Percentiles rank a stretch among this genome's conserved stretches.
Evolutionary conservation across 257 asterid genomes (phyloP).

Genomic region (Ophiorrhiza pumila): DNA sequence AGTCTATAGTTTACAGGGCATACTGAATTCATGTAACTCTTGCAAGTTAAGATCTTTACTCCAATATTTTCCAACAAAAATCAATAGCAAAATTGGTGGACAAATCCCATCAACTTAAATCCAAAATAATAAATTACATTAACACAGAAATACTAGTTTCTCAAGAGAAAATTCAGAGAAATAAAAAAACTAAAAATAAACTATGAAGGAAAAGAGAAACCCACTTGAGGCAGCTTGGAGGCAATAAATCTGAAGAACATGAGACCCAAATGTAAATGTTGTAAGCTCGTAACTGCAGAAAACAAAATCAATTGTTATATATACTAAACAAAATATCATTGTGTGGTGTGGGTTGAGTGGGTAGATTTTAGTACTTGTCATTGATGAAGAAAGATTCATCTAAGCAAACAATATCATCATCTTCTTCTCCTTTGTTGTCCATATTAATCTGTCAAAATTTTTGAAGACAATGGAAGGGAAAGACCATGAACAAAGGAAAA

Average conservation of each 20-base stretch:
- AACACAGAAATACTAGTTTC: neutral
- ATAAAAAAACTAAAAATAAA: neutral
- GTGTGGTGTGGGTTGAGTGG: neutral
- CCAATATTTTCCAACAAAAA: neutral
- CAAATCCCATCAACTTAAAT: neutral
- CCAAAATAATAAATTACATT: neutral
- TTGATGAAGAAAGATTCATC: slow-evolving; percentile 81
- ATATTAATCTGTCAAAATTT: neutral
- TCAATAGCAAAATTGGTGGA: neutral
- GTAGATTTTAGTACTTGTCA: slow-evolving; percentile 42
- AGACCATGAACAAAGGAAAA: neutral
- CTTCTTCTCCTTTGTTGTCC: slow-evolving; percentile 40
- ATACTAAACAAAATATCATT: neutral
- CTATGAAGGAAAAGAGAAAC: slow-evolving; percentile 18
- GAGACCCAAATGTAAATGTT: slow-evolving; percentile 66
- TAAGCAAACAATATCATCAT: slow-evolving; percentile 65
- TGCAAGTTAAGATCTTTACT: neutral
- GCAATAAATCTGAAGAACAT: slow-evolving; percentile 69
- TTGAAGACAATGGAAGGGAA: neutral
- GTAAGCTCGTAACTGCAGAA: slow-evolving; percentile 64
- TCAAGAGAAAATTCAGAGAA: neutral
- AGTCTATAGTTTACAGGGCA: neutral
- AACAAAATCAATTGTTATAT: neutral
- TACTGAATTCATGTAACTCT: neutral
- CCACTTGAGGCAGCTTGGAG: slow-evolving; percentile 86